Conservation (phyloP, 768 basidiomycete species). For the Phlegmacium glaucopus region DNA sequence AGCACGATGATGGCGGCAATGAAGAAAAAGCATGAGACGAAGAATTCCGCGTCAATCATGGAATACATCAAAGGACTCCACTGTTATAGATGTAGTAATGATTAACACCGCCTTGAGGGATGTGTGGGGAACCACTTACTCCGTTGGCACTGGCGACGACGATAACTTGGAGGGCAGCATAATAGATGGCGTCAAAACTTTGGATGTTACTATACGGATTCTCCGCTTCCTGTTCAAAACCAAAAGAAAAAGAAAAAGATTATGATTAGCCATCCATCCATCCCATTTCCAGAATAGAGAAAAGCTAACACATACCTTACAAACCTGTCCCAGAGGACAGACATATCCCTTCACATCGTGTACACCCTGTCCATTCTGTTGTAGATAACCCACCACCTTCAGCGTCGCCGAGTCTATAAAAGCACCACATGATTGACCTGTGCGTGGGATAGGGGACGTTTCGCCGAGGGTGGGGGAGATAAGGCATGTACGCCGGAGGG, state of each 20-base stretch:
- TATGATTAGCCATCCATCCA: too few species aligned
- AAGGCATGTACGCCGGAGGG: slow-evolving; percentile 63
- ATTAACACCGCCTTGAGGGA: neutral
- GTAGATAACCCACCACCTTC: slow-evolving; percentile 34
- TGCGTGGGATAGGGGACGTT: slow-evolving; percentile 33
- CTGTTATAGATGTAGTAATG: slow-evolving; percentile 28
- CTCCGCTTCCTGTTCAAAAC: slow-evolving; percentile 43
- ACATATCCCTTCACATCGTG: slow-evolving; percentile 72
- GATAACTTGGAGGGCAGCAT: slow-evolving; percentile 76
- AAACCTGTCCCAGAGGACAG: slow-evolving; percentile 84
- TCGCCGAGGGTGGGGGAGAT: slow-evolving; percentile 56
- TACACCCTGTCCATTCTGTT: slow-evolving; percentile 21
- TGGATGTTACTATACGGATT: slow-evolving; percentile 68
- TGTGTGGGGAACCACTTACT: slow-evolving; percentile 38
- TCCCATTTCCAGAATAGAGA: neutral
- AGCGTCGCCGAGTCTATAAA: slow-evolving; percentile 63
- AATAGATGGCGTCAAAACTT: slow-evolving; percentile 89
- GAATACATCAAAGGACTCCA: slow-evolving; percentile 84
- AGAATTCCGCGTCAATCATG: slow-evolving; percentile 89
- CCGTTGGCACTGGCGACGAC: slow-evolving; percentile 79
- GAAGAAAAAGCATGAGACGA: slow-evolving; percentile 85
- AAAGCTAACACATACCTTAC: slow-evolving; percentile 48
- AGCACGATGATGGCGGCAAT: slow-evolving; percentile 80
- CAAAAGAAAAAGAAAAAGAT: neutral
- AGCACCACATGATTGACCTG: slow-evolving; percentile 74